Conservation (phyloP, 2,329 filamentous ascomycete species). For the Alternaria gaisen region DNA sequence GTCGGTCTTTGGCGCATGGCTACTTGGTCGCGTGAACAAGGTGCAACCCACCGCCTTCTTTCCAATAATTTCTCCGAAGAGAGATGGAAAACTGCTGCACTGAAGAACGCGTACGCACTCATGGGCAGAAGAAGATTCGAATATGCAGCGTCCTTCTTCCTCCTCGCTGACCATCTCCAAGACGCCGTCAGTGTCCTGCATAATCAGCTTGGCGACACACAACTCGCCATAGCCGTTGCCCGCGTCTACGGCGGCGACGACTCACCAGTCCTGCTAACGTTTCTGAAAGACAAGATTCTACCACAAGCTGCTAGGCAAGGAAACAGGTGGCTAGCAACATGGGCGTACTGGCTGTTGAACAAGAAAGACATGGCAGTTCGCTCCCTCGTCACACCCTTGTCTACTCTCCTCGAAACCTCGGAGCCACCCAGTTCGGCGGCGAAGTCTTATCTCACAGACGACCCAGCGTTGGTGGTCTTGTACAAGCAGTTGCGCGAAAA, state of each 20-base stretch:
- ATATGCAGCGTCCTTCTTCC: conserved; percentile 95
- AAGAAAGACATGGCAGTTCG: conserved; percentile 85
- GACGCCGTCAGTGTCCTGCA: conserved; percentile 88
- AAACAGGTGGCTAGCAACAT: conserved; percentile 92
- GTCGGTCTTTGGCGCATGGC: conserved; percentile 96
- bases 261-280: conserved; percentile 73
- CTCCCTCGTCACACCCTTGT: conserved; percentile 81
- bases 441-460: conserved; percentile 85
- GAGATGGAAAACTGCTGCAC: conserved; percentile 85
- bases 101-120: conserved; percentile 96
- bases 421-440: conserved; percentile 74
- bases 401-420: conserved; percentile 74
- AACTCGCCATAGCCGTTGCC: conserved; percentile 87
- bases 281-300: conserved; percentile 83
- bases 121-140: conserved; percentile 91
- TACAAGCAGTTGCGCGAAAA: conserved; percentile 86
- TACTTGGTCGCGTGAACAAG: conserved; percentile 85
- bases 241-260: conserved; percentile 89
- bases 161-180: conserved; percentile 83
- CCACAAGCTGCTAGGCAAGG: conserved; percentile 79
- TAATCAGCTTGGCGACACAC: conserved; percentile 86
- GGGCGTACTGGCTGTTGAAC: conserved; percentile 93
- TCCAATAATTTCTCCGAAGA: conserved; percentile 90
- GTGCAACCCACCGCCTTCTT: conserved; percentile 78
- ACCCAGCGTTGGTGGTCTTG: conserved; percentile 85